Base-by-base conservation (phyloP, 1,284 basidiomycete species). In the Boletus mariae region DNA sequence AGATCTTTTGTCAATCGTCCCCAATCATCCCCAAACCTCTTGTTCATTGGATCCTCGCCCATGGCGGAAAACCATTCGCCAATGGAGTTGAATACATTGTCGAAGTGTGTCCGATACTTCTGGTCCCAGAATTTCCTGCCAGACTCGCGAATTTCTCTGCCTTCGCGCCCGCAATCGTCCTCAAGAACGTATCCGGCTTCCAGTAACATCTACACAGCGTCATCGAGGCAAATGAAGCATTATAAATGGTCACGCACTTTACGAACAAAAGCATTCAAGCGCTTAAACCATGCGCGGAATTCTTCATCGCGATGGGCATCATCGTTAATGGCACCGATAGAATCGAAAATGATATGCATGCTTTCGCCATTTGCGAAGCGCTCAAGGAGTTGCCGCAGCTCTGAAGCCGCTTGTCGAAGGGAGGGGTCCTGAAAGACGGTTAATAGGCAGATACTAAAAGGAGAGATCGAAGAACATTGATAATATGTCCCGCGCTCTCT, bases 171-270 rank as follows among this genome's bases (percentile, higher is more conserved):
- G 63, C 84, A 92, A 35, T 83, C 78, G 2, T 91, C 85, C 61
- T 93, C 87, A 54, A 98, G 80, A 52, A 98, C 82, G 67, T 85
- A 99, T 29, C 95, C 95, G 0, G 92, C 82, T 65, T 96, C 90
- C 56, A 96, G 80, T 9, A 98, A 78, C 26, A 86, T 75, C 79
- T 85, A 61, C 61, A 59, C 29, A 41, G 5, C 29, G 35, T 40
- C 35, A 40, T 25, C 49, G 13, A 43, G 38, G 23, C 11, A 15
- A 6, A 48, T 5, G 4, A 29, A 12, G 17, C 28, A 9, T 29
- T 37, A 38, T 13, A 15, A 7, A 47, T 43, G 3, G 11, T n/a
- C 15, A 65, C 75, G 4, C 17, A 85, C 84, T 71, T 80, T 84
- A 65, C 85, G 85, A 20, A 84, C 64, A 69, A 85, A 94, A 0